Base-by-base conservation (phyloP, 1,284 basidiomycete genomes). In the Puccinia triticina region DNA sequence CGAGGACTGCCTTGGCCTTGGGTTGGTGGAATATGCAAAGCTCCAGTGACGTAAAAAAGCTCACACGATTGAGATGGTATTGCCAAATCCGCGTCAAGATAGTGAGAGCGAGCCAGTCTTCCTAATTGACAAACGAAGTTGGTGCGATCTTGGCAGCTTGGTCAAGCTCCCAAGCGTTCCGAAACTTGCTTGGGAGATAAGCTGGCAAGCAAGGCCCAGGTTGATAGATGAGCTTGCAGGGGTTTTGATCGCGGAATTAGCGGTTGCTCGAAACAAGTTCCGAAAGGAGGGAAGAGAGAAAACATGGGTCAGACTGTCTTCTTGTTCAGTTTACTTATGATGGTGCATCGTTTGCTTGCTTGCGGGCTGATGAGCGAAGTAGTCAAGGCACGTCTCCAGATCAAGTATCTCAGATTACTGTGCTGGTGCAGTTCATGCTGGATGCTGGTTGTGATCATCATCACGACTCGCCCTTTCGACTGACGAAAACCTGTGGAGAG, bases 351-450 rank as follows among this genome's bases (percentile, higher is more conserved):
- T 18, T 66, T 66, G 64, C 37, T 23, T 66, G 32, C 64, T 21
- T 43, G 64, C 40, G 34, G 37, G 34, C 64, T 40, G 64, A 32
- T 43, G 16, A 66, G 64, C 55, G 37, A n/a, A 66, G 29, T 40
- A 66, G 64, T 34, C 59, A 66, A 66, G 64, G 64, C 43, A 37
- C 14, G 21, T 66, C 64, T 18, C 34, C 34, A 43, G 64, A 66
- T 37, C 64, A 66, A 66, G 64, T 66, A 66, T 66, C 64, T 23
- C 64, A 66, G 64, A 66, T 64, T 37, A n/a, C 34, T 66, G 64
- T 66, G 43, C 64, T 32, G 2, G 61, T 64, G 61, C 61, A 64
- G 32, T 11, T 46, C 43, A 46, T 64, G 61, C 37, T 64, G 61
- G 34, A 21, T 40, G 34, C 37, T 21, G 34, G 64, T 40, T 37